Evolutionary conservation across 2,329 filamentous ascomycete species (phyloP).

Genomic region (Talaromyces sp.): DNA sequence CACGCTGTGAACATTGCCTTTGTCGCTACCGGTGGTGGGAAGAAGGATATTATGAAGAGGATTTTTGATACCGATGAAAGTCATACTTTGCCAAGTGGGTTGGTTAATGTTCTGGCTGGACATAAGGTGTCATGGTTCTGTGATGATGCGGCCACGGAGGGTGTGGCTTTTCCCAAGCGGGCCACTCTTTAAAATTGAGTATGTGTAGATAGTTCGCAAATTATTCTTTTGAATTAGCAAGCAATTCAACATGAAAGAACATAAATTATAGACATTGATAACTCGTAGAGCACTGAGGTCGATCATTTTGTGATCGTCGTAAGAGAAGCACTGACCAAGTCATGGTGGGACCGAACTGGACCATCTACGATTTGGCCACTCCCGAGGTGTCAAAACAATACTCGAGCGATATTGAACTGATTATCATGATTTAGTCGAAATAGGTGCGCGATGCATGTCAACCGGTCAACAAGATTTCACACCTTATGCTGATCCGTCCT

Average conservation of each 20-base stretch:
- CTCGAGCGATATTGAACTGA: background rate
- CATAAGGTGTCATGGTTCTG: slow-evolving; percentile 96
- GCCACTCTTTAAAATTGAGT: slow-evolving; percentile 51
- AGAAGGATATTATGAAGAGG: slow-evolving; percentile 86
- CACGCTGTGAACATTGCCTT: slow-evolving; percentile 85
- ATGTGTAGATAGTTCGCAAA: too few relatives aligned
- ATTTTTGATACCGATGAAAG: slow-evolving; percentile 80
- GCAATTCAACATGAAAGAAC: too few relatives aligned
- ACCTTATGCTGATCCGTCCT: too few relatives aligned
- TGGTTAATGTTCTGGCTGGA: slow-evolving; percentile 78
- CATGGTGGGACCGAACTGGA: too few relatives aligned
- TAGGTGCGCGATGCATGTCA: background rate
- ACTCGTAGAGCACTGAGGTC: too few relatives aligned
- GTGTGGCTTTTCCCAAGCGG: slow-evolving; percentile 73
- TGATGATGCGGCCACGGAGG: slow-evolving; percentile 77
- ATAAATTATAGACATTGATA: too few relatives aligned
- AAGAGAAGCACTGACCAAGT: too few relatives aligned
- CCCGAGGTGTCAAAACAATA: background rate
- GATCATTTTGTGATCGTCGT: too few relatives aligned
- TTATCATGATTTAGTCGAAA: background rate
- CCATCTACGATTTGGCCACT: too few relatives aligned
- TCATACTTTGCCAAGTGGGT: slow-evolving; percentile 69
- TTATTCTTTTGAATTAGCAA: too few relatives aligned
- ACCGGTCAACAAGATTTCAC: background rate
- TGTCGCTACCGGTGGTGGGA: slow-evolving; percentile 80